Conservation (phyloP, 179 eudicot species). For the Kewa caespitosa region DNA sequence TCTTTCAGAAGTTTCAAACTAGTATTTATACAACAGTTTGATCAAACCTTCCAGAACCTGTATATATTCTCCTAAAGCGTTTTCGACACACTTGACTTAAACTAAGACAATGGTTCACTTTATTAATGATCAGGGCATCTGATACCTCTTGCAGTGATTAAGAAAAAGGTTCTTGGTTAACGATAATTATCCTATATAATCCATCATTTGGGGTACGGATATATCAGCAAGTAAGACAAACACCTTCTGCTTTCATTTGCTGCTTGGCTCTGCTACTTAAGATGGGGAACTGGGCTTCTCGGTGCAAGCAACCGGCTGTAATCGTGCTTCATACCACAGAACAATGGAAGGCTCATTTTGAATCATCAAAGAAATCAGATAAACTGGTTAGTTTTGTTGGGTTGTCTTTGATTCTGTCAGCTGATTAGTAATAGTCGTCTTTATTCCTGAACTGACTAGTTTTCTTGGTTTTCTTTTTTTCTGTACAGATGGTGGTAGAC, state of each 20-base stretch:
- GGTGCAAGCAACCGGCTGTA: slow-evolving; percentile 23
- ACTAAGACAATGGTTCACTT: slow-evolving; percentile 17
- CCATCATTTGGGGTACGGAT: neutral
- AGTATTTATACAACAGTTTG: slow-evolving; percentile 1
- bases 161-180: slow-evolving; percentile 6
- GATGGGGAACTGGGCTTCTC: slow-evolving; percentile 29
- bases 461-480: neutral
- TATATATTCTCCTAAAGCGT: slow-evolving; percentile 10
- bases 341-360: slow-evolving; percentile 68
- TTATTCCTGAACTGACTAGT: neutral
- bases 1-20: neutral
- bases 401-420: neutral
- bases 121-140: slow-evolving; percentile 30
- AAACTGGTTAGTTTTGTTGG: slow-evolving; percentile 47
- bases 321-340: slow-evolving; percentile 51
- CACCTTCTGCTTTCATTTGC: neutral
- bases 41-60: neutral
- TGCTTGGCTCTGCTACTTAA: neutral
- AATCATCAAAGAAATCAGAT: slow-evolving; percentile 46
- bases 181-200: slow-evolving; percentile 16
- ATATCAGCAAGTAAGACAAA: neutral
- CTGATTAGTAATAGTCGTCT: neutral
- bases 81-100: neutral
- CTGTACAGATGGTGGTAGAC: slow-evolving; percentile 61
- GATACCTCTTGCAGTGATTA: slow-evolving; percentile 18